A percentile compares a stretch with the other conserved stretches of the same genome.
phyloP scores from a whole-genome alignment of 176 grass and related monocot species.

The Poa pratensis region DNA sequence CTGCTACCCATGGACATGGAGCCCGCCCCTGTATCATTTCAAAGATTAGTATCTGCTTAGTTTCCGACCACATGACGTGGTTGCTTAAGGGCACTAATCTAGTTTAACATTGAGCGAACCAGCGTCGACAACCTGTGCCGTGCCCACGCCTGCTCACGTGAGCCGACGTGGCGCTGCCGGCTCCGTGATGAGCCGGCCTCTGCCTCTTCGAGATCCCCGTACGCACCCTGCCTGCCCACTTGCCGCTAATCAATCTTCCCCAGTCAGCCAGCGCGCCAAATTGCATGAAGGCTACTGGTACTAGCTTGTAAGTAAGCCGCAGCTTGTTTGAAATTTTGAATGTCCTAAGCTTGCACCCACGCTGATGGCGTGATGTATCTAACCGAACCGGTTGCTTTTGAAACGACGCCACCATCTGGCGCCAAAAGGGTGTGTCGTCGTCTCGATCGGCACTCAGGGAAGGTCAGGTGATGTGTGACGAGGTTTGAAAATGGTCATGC shows the following conservation, averaged over 20 bases:
- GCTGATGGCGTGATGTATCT: conserved; percentile 37
- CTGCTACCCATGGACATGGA: not conserved
- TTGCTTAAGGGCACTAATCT: not conserved
- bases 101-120: no score
- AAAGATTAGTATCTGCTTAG: no score
- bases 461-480: not conserved
- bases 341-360: not conserved
- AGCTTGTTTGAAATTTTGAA: conserved; percentile 19
- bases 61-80: not conserved
- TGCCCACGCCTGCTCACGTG: conserved; percentile 30
- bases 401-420: not conserved
- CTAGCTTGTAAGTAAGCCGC: not conserved
- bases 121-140: not conserved
- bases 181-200: not conserved
- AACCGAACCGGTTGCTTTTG: conserved; percentile 12
- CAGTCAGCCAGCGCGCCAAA: not conserved
- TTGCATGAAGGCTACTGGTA: no score
- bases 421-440: conserved; percentile 22
- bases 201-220: not conserved
- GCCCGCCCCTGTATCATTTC: not conserved
- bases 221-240: not conserved
- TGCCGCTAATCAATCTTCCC: not conserved
- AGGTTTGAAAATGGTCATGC: conserved; percentile 1
- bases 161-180: conserved; percentile 37
- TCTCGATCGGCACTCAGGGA: not conserved